Evolutionary conservation across 176 grass and related monocot species (phyloP).

Genomic region (Cocos nucifera): DNA sequence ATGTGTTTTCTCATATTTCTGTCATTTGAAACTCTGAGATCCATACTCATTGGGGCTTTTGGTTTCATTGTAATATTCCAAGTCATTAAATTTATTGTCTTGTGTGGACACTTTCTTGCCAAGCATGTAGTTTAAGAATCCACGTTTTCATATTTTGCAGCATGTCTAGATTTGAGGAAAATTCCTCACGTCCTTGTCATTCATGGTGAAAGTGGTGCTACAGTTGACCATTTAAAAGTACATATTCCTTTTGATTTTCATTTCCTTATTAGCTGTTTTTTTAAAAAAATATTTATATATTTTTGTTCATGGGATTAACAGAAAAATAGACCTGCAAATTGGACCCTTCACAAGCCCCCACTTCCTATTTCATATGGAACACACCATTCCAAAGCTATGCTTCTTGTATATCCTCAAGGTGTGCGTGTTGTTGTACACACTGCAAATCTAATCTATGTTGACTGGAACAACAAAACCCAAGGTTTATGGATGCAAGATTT

Average conservation of each 20-base stretch:
- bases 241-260: conserved; percentile 11
- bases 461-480: conserved; percentile 98
- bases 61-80: too few relatives aligned
- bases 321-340: conserved; percentile 60
- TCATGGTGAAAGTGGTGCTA: conserved; percentile 72
- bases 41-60: too few relatives aligned
- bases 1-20: too few relatives aligned
- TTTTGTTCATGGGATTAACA: conserved; percentile 19
- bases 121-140: conserved; percentile 4
- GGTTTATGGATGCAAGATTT: conserved; percentile 96
- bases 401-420: conserved; percentile 81
- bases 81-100: too few relatives aligned
- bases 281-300: too few relatives aligned
- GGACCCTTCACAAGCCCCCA: conserved; percentile 75
- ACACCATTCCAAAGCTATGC: conserved; percentile 93
- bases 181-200: conserved; percentile 74
- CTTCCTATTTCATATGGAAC: conserved; percentile 97
- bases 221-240: conserved; percentile 58
- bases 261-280: conserved; percentile 24
- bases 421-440: conserved; percentile 89
- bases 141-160: conserved; percentile 32
- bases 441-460: conserved; percentile 92
- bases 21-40: too few relatives aligned
- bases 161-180: conserved; percentile 68
- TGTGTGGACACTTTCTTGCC: too few relatives aligned